Conservation (phyloP, 2,329 filamentous ascomycete genomes). For the Exophiala sp. region DNA sequence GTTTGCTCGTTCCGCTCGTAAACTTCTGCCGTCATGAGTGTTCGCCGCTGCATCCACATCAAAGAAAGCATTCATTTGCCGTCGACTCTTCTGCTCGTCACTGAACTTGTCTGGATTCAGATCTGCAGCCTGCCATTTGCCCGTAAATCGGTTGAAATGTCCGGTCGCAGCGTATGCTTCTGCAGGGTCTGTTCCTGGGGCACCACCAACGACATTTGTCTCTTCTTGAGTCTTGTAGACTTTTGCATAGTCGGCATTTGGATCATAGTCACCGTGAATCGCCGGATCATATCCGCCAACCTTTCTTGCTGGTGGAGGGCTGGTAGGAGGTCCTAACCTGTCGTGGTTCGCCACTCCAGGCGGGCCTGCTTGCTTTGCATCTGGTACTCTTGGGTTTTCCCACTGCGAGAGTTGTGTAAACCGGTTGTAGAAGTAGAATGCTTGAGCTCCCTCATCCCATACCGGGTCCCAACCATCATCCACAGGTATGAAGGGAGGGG, state of each 20-base stretch:
- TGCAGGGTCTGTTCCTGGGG: slow-evolving; percentile 40
- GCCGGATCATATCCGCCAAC: slow-evolving; percentile 85
- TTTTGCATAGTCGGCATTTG: slow-evolving; percentile 88
- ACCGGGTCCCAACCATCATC: slow-evolving; percentile 76
- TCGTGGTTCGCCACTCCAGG: slow-evolving; percentile 31
- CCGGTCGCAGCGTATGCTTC: slow-evolving; percentile 64
- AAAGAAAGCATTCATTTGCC: slow-evolving; percentile 93
- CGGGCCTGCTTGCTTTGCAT: slow-evolving; percentile 32
- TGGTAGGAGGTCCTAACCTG: slow-evolving; percentile 34
- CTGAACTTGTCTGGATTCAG: slow-evolving; percentile 72
- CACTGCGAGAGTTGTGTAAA: slow-evolving; percentile 73
- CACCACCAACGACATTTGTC: slow-evolving; percentile 33
- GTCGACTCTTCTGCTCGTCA: slow-evolving; percentile 79
- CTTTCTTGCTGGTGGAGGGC: slow-evolving; percentile 36
- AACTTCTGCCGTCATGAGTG: slow-evolving; percentile 79
- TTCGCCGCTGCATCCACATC: slow-evolving; percentile 94
- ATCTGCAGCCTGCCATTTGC: slow-evolving; percentile 69
- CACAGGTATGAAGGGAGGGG: slow-evolving; percentile 42
- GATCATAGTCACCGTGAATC: slow-evolving; percentile 95
- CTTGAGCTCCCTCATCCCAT: slow-evolving; percentile 66
- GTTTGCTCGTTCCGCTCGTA: slow-evolving; percentile 83
- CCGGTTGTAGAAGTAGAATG: slow-evolving; percentile 83
- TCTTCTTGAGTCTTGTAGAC: slow-evolving; percentile 40
- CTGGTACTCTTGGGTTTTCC: slow-evolving; percentile 77
- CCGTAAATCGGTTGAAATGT: slow-evolving; percentile 88